Evolutionary conservation across 805 yeast genomes (phyloP).

Genomic region (Candida coquimbonensis): DNA sequence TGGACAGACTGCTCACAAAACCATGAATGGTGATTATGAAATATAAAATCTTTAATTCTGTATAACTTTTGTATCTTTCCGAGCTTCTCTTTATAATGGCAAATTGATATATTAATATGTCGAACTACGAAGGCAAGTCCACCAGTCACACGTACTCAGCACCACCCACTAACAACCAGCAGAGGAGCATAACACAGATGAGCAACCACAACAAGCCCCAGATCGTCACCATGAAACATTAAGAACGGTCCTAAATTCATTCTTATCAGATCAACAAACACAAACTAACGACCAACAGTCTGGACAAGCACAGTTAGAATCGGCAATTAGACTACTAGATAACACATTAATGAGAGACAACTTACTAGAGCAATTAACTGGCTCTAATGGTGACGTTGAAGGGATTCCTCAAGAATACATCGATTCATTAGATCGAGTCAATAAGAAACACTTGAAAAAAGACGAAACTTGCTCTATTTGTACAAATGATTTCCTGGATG

Average conservation of each 20-base stretch:
- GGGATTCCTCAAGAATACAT: slow-evolving; percentile 68
- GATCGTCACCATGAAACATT: slow-evolving; percentile 15
- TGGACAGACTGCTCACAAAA: background rate
- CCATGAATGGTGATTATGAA: background rate
- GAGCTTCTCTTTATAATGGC: background rate
- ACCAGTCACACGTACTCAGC: background rate
- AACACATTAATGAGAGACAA: slow-evolving; percentile 19
- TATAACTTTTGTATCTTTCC: background rate
- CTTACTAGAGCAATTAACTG: slow-evolving; percentile 18
- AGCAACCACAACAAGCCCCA: background rate
- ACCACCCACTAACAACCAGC: background rate
- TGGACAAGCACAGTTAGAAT: slow-evolving; percentile 10
- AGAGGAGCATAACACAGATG: slow-evolving; percentile 3
- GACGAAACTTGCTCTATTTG: slow-evolving; percentile 82
- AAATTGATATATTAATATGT: slow-evolving; percentile 5
- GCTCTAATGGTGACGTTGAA: slow-evolving; percentile 17
- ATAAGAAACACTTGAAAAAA: slow-evolving; percentile 31
- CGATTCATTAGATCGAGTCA: slow-evolving; percentile 71
- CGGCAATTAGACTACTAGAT: slow-evolving; percentile 14
- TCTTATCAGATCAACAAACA: slow-evolving; percentile 9
- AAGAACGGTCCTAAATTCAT: slow-evolving; percentile 7
- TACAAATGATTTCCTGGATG: slow-evolving; percentile 62
- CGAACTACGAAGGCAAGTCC: slow-evolving; percentile 14
- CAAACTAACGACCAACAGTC: slow-evolving; percentile 2
- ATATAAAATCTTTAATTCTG: background rate